These are phyloP conservation scores for Stemphylium lycopersici DNA, from an alignment of 2,329 filamentous ascomycete genomes.

Conservation along the genomic window DNA sequence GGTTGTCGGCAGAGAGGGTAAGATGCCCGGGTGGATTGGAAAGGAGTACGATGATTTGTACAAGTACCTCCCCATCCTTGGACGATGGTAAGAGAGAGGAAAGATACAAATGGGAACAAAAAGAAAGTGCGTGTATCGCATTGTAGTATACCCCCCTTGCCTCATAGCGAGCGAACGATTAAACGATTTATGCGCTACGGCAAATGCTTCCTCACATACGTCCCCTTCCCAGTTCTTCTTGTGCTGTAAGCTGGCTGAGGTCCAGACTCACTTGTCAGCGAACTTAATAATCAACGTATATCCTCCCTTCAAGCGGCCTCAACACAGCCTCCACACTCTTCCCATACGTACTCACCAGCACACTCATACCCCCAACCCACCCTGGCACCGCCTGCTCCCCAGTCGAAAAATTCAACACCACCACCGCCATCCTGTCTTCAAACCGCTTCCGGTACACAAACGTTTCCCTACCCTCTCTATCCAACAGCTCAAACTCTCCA, in stretches of 20 bases:
- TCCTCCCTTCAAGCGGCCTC: constrained; percentile 46
- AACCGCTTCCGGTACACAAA: constrained; percentile 57
- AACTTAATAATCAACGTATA: constrained; percentile 42
- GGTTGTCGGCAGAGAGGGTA: constrained; percentile 74
- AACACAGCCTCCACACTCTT: constrained; percentile 28
- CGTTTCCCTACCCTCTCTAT: constrained; percentile 57
- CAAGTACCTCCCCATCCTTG: constrained; percentile 63
- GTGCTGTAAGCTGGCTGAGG: no score
- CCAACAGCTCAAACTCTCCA: constrained; percentile 65
- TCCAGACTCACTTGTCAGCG: no score
- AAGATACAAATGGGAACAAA: constrained; percentile 10
- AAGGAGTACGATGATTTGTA: constrained; percentile 80
- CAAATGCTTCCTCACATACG: background rate
- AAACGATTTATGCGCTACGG: background rate
- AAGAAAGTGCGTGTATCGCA: constrained; percentile 11
- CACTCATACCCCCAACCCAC: constrained; percentile 21
- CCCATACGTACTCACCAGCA: constrained; percentile 55
- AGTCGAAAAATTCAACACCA: constrained; percentile 50
- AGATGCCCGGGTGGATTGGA: constrained; percentile 77
- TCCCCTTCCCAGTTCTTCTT: no score
- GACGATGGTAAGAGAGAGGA: constrained; percentile 54
- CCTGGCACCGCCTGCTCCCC: background rate
- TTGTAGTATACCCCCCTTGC: constrained; percentile 30
- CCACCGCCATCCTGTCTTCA: constrained; percentile 36
- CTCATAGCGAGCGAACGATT: background rate